Evolutionary conservation across 1,139 yeast genomes (phyloP).

Genomic region (Zygoascus hellenicus): DNA sequence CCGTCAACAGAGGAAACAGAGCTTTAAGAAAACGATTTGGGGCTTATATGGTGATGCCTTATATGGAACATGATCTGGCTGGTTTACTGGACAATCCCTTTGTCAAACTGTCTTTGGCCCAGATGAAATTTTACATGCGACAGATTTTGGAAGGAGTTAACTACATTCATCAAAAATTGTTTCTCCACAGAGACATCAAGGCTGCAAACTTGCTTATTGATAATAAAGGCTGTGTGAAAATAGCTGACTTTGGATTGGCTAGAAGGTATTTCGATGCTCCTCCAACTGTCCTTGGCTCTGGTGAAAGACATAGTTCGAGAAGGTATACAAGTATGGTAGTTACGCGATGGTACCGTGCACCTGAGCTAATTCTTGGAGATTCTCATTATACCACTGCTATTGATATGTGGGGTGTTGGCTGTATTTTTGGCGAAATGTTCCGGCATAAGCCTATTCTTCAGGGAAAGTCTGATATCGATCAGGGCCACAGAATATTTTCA

Average conservation of each 20-base stretch:
- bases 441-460: conserved; percentile 74
- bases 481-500: conserved; percentile 73
- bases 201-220: conserved; percentile 88
- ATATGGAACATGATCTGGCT: conserved; percentile 88
- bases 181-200: conserved; percentile 87
- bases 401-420: conserved; percentile 96
- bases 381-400: conserved; percentile 85
- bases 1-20: conserved; percentile 48
- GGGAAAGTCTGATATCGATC: conserved; percentile 87
- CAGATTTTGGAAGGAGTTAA: conserved; percentile 78
- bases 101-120: conserved; percentile 54
- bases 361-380: conserved; percentile 84
- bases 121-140: conserved; percentile 75
- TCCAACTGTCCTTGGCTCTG: conserved; percentile 54
- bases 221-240: conserved; percentile 66
- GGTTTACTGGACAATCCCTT: conserved; percentile 85
- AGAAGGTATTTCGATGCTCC: conserved; percentile 67
- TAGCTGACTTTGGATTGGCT: conserved; percentile 94
- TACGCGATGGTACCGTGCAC: conserved; percentile 97
- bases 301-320: conserved; percentile 36
- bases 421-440: conserved; percentile 91
- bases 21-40: conserved; percentile 30
- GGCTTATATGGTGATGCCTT: conserved; percentile 87
- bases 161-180: conserved; percentile 61
- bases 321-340: conserved; percentile 88